Evolutionary conservation across 2,329 filamentous ascomycete genomes (phyloP).

Genomic region (Fusarium sp.): DNA sequence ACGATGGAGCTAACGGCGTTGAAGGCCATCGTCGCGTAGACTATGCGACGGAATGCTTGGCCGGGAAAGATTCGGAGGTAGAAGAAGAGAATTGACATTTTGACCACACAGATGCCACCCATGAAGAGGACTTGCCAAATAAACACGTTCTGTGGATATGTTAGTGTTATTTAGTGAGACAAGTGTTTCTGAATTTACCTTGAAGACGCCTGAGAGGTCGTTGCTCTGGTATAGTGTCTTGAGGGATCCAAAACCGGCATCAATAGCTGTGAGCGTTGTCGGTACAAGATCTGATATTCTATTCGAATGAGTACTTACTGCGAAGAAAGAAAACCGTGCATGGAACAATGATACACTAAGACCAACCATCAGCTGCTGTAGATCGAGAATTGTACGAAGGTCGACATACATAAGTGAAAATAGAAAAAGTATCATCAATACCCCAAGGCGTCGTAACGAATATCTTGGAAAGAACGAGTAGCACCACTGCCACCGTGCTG

Average conservation of each 20-base stretch:
- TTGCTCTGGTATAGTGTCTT: background rate
- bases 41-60: background rate
- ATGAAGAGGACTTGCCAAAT: background rate
- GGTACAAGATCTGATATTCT: fast-evolving
- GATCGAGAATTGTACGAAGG: background rate
- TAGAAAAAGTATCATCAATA: background rate
- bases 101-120: background rate
- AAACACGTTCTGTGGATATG: background rate
- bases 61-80: conserved; percentile 4
- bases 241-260: background rate
- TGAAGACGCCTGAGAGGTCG: background rate
- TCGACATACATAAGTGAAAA: background rate
- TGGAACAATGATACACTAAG: background rate
- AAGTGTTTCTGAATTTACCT: background rate
- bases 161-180: background rate
- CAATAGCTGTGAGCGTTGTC: background rate
- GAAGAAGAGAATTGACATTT: conserved; percentile 11
- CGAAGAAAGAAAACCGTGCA: background rate
- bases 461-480: background rate
- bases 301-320: fast-evolving
- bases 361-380: fast-evolving
- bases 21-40: background rate
- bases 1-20: fast-evolving
- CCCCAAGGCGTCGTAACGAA: background rate
- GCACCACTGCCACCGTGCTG: fast-evolving